Conservation (phyloP, 1,139 yeast genomes). For the Pichia norvegensis region DNA sequence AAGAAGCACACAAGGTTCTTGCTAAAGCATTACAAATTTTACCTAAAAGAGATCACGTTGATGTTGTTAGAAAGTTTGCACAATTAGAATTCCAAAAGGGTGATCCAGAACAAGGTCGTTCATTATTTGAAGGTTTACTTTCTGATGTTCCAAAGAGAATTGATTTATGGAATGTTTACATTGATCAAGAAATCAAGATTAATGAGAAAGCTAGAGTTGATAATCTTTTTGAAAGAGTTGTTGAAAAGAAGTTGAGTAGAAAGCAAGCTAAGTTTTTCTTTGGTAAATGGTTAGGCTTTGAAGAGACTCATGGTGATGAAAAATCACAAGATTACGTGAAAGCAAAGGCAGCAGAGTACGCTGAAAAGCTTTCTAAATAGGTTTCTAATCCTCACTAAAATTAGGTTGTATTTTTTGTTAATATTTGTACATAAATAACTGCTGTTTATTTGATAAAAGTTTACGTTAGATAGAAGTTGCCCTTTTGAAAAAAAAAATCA, state of each 20-base stretch:
- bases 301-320: constrained; percentile 61
- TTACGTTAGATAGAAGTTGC: background rate
- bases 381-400: background rate
- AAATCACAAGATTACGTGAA: constrained; percentile 77
- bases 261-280: constrained; percentile 95
- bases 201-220: constrained; percentile 59
- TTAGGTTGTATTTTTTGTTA: background rate
- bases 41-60: constrained; percentile 72
- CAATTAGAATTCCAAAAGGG: constrained; percentile 82
- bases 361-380: constrained; percentile 19
- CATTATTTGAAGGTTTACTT: constrained; percentile 84
- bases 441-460: background rate
- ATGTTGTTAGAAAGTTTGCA: constrained; percentile 80
- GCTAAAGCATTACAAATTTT: constrained; percentile 66
- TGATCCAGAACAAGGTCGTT: constrained; percentile 89
- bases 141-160: constrained; percentile 87
- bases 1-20: constrained; percentile 61
- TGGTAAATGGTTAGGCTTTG: constrained; percentile 82
- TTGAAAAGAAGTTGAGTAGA: constrained; percentile 60
- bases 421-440: background rate
- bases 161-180: constrained; percentile 90
- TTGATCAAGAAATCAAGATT: constrained; percentile 73
- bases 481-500: no score
- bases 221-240: constrained; percentile 73
- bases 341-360: constrained; percentile 80